These are phyloP conservation scores for Daldinia caldariorum DNA, from an alignment of 495 filamentous ascomycete species.

Conservation along the genomic window DNA sequence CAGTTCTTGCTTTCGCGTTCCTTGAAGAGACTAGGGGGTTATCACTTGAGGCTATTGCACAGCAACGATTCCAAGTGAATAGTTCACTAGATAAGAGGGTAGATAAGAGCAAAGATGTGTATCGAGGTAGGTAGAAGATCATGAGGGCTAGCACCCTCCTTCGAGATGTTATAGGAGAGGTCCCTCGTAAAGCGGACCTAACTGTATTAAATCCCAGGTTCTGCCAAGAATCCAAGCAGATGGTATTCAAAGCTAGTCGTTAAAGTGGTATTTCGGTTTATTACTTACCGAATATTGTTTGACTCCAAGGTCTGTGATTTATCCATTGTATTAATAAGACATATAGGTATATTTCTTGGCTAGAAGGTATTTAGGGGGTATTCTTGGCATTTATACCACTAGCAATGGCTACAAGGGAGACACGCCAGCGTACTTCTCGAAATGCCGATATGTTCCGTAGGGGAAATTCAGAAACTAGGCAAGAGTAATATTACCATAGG, in stretches of 20 bases:
- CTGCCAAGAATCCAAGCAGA: background rate
- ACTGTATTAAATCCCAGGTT: background rate
- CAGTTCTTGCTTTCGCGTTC: conserved; percentile 35
- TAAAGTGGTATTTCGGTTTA: conserved; percentile 14
- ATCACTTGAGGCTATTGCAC: conserved; percentile 43
- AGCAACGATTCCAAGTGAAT: conserved; percentile 31
- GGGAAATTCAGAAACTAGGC: conserved; percentile 54
- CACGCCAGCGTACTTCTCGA: conserved; percentile 55
- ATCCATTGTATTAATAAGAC: too few species aligned
- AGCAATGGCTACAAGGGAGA: conserved; percentile 58
- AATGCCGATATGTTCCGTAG: conserved; percentile 57
- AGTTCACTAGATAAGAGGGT: background rate
- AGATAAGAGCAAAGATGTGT: conserved; percentile 11
- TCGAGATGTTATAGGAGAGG: background rate
- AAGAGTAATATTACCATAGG: too few species aligned
- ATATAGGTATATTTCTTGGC: too few species aligned
- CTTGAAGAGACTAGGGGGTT: conserved; percentile 45
- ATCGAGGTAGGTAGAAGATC: conserved; percentile 26
- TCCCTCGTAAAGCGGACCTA: background rate
- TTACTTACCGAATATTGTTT: conserved; percentile 11
- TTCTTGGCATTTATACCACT: conserved; percentile 63
- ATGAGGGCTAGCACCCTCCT: conserved; percentile 1
- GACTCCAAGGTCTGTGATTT: conserved; percentile 12
- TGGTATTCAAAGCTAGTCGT: background rate
- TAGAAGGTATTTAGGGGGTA: conserved; percentile 43